phyloP scores from a whole-genome alignment of 192 early-diverging fungal species.

The Backusella liffmaniae region DNA sequence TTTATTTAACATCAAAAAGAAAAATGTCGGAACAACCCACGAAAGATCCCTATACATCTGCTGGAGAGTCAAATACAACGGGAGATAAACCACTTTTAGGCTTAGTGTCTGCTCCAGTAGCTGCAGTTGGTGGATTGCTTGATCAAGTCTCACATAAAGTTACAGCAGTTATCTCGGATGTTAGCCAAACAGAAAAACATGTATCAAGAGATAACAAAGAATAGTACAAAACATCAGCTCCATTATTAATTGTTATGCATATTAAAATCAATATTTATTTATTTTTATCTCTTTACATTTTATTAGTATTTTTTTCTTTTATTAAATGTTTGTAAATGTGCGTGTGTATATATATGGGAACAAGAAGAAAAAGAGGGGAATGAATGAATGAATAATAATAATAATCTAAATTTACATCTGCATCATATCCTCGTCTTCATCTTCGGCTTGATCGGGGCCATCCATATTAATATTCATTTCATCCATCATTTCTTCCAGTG shows the following conservation, averaged over 20 bases:
- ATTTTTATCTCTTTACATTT: not conserved
- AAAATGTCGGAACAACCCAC: constrained; percentile 4
- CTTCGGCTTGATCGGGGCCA: constrained; percentile 42
- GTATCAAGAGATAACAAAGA: not conserved
- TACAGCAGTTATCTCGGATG: not conserved
- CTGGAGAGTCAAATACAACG: not conserved
- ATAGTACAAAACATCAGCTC: not conserved
- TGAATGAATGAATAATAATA: not conserved
- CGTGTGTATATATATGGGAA: not conserved
- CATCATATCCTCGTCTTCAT: constrained; percentile 35
- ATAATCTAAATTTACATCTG: constrained; percentile 21
- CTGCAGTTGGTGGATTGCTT: constrained; percentile 5
- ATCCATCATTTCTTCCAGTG: constrained; percentile 90
- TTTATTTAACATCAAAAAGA: not conserved
- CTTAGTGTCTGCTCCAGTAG: not conserved
- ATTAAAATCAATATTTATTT: not conserved
- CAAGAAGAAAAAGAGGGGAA: not conserved
- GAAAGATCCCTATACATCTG: not conserved
- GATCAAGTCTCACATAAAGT: constrained; percentile 14
- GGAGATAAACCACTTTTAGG: not conserved
- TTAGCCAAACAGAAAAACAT: not conserved
- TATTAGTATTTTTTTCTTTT: not conserved
- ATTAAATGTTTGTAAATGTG: not conserved
- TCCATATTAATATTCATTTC: constrained; percentile 78
- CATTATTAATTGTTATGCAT: not conserved